Percentiles rank a stretch among this genome's conserved stretches.
Evolutionary conservation across 306 rosid species (phyloP).

Genomic region (Cucumis melo): DNA sequence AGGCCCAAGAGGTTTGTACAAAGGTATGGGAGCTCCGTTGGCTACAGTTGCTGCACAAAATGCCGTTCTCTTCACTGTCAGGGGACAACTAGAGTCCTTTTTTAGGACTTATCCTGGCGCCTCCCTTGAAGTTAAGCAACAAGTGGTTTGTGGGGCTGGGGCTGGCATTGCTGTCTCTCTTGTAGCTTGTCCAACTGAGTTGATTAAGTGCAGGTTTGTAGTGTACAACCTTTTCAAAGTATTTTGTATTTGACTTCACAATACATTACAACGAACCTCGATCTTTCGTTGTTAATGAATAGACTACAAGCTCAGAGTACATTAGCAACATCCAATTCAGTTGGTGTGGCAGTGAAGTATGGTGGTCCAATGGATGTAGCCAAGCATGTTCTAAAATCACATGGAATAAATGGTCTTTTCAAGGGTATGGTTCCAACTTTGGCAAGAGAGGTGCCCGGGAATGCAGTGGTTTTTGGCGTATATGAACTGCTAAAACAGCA

Average conservation of each 20-base stretch:
- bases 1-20: constrained; percentile 82
- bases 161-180: constrained; percentile 89
- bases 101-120: constrained; percentile 68
- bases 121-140: constrained; percentile 57
- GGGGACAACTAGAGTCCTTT: constrained; percentile 77
- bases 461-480: constrained; percentile 74
- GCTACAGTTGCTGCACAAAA: constrained; percentile 96
- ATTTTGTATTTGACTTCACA: not conserved
- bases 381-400: constrained; percentile 58
- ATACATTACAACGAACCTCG: not conserved
- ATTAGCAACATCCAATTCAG: constrained; percentile 38
- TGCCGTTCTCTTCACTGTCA: constrained; percentile 77
- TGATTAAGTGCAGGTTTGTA: constrained; percentile 85
- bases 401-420: constrained; percentile 70
- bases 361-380: constrained; percentile 96
- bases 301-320: constrained; percentile 97
- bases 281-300: not conserved
- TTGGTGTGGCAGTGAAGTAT: constrained; percentile 47
- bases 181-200: constrained; percentile 90
- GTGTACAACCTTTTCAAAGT: not conserved
- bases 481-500: constrained; percentile 60
- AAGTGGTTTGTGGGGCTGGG: constrained; percentile 70
- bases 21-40: constrained; percentile 97
- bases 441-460: constrained; percentile 94
- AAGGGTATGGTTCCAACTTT: constrained; percentile 80